Evolutionary conservation across 179 eudicot genomes (phyloP).

Genomic region (Actinidia arguta): DNA sequence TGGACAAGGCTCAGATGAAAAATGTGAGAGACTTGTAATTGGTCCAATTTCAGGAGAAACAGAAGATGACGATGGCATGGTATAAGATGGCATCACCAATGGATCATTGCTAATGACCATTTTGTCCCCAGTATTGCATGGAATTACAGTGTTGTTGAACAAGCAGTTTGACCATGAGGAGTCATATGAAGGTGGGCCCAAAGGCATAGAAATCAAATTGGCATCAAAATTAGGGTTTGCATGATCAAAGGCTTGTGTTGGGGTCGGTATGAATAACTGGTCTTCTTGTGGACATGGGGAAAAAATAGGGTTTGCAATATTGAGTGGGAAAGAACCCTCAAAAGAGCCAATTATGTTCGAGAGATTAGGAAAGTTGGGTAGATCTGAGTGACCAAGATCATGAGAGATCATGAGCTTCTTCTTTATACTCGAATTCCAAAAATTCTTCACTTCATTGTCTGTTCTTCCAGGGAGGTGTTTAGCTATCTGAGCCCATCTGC

Average conservation of each 20-base stretch:
- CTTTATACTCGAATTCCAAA: conserved; percentile 89
- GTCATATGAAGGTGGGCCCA: conserved; percentile 26
- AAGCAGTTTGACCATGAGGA: conserved; percentile 26
- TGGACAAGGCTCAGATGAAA: conserved; percentile 12
- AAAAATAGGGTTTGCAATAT: conserved; percentile 34
- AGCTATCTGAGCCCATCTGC: conserved; percentile 88
- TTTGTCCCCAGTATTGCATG: background rate
- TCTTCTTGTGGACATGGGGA: conserved; percentile 23
- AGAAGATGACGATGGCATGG: conserved; percentile 18
- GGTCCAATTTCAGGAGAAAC: background rate
- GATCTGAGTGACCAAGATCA: conserved; percentile 2
- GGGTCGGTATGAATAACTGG: conserved; percentile 13
- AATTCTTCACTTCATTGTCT: conserved; percentile 89
- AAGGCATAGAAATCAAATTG: conserved; percentile 13
- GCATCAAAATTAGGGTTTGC: conserved; percentile 12
- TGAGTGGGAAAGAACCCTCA: conserved; percentile 23
- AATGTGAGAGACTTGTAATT: conserved; percentile 5
- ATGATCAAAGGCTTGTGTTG: conserved; percentile 29
- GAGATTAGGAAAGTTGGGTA: conserved; percentile 13
- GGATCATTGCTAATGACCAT: conserved; percentile 8
- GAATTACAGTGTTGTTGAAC: background rate
- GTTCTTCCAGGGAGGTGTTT: conserved; percentile 89
- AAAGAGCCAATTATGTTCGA: conserved; percentile 9
- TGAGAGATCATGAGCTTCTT: conserved; percentile 58
- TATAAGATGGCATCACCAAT: background rate